Conservation (phyloP, 441 rosid species). For the Arabidopsis lyrata region DNA sequence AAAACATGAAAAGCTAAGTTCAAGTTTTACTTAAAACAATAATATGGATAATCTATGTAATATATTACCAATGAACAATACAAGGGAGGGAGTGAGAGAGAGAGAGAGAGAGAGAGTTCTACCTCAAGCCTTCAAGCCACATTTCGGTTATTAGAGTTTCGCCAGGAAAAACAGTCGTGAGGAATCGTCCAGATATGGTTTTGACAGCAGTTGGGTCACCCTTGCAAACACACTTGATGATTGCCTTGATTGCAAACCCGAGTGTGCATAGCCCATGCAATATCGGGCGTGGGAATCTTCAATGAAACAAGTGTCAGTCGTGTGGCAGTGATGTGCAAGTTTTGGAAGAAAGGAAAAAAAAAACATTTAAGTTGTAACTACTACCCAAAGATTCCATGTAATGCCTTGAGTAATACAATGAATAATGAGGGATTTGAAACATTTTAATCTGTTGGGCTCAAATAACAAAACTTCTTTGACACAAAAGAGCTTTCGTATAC, state of each 20-base stretch:
- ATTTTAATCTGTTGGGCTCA: not conserved
- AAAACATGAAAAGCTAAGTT: constrained; percentile 12
- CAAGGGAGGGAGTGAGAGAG: not conserved
- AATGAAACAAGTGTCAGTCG: constrained; percentile 35
- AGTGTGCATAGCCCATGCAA: constrained; percentile 93
- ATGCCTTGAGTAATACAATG: not conserved
- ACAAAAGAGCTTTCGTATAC: not conserved
- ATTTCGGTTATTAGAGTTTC: constrained; percentile 82
- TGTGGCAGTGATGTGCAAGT: constrained; percentile 2
- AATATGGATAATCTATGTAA: not conserved
- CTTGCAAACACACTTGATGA: constrained; percentile 78
- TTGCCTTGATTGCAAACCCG: constrained; percentile 82
- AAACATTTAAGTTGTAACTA: not conserved
- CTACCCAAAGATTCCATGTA: not conserved
- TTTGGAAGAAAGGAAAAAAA: not conserved
- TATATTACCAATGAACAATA: not conserved
- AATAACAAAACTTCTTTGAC: not conserved
- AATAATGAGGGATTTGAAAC: not conserved
- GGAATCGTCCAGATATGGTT: constrained; percentile 75
- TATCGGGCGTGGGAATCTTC: constrained; percentile 86
- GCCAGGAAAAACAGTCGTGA: constrained; percentile 81
- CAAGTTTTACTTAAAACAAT: not conserved
- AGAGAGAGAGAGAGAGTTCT: constrained; percentile 6
- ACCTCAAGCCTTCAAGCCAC: constrained; percentile 91
- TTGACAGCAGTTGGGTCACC: constrained; percentile 74